Base-by-base conservation (phyloP, 169 alveolate species). In the Hammondia hammondi region DNA sequence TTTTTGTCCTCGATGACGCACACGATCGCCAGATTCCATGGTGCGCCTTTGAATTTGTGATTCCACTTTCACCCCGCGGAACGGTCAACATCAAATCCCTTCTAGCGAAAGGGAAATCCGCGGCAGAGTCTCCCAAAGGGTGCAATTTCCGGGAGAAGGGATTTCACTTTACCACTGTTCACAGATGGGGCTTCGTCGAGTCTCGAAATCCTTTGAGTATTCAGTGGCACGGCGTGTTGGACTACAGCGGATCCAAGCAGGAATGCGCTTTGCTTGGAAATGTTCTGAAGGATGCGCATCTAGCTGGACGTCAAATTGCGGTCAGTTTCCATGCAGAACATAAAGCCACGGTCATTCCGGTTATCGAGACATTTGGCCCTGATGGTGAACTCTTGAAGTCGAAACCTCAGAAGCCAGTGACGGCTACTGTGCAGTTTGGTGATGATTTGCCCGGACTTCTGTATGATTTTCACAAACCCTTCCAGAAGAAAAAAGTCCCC, bases 61-160 rank as follows among this genome's bases (percentile, higher is more conserved):
- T 93, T 56, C 93, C 95, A 17, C 77, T 93, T 39, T 71, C 95
- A 35, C 57, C 61, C 29, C 56, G 93, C n/a, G 90, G 90, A 43
- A 87, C 95, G 24, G 57, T 93, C 21, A 70, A 85, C 27, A 85
- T 93, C 81, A 85, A 70, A 35, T 7, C 82, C 4, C 89, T 93
- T 3, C 0, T 93, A 82, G 84, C 46, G 77, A 93, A 93, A 39
- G 95, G 92, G 2, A 85, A 87, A 17, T 73, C 81, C 21, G 77
- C 95, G 1, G 93, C 95, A 35, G 92, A 85, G n/a, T 85, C 95
- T 35, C 95, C 95, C 4, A 43, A 46, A 12, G 95, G 95, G 24
- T 93, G 95, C 95, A 93, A 93, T 46, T 85, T 93, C 29, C 89
- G 87, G 52, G 95, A 91, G 81, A 71, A 37, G 61, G 93, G 93